Evolutionary conservation across 2,329 filamentous ascomycete genomes (phyloP).

Genomic region (Colletotrichum godetiae): DNA sequence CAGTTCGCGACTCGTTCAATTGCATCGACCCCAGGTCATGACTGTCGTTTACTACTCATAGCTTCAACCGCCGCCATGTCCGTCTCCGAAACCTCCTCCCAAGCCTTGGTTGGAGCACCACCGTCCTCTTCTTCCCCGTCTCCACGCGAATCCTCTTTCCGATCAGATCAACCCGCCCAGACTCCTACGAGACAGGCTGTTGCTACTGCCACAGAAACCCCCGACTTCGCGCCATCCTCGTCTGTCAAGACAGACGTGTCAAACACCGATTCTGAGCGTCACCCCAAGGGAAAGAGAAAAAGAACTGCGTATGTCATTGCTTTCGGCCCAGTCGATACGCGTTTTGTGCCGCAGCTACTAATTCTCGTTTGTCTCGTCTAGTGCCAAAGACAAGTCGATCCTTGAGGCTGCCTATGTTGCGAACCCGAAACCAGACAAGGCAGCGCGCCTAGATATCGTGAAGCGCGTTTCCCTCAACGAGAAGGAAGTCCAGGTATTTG

Average conservation of each 20-base stretch:
- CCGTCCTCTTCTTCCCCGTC: slow-evolving; percentile 9
- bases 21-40: slow-evolving; percentile 12
- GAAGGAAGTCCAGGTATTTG: slow-evolving; percentile 90
- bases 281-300: slow-evolving; percentile 72
- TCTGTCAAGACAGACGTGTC: slow-evolving; percentile 18
- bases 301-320: slow-evolving; percentile 67
- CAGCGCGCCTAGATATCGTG: slow-evolving; percentile 85
- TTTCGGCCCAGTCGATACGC: neutral
- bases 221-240: neutral
- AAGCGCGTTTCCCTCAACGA: slow-evolving; percentile 88
- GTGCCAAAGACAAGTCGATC: slow-evolving; percentile 88
- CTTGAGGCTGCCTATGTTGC: slow-evolving; percentile 86
- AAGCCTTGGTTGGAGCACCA: slow-evolving; percentile 11
- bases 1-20: neutral
- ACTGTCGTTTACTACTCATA: slow-evolving; percentile 2
- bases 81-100: slow-evolving; percentile 11
- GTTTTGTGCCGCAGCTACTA: neutral
- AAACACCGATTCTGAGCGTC: slow-evolving; percentile 49
- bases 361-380: slow-evolving; percentile 48
- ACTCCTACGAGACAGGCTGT: neutral
- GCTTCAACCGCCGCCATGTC: slow-evolving; percentile 17
- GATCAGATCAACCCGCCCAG: neutral
- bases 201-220: neutral
- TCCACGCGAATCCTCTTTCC: slow-evolving; percentile 14
- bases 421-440: slow-evolving; percentile 93